These are phyloP conservation scores for Apocynum venetum DNA, from an alignment of 257 asterid species.

Conservation along the genomic window DNA sequence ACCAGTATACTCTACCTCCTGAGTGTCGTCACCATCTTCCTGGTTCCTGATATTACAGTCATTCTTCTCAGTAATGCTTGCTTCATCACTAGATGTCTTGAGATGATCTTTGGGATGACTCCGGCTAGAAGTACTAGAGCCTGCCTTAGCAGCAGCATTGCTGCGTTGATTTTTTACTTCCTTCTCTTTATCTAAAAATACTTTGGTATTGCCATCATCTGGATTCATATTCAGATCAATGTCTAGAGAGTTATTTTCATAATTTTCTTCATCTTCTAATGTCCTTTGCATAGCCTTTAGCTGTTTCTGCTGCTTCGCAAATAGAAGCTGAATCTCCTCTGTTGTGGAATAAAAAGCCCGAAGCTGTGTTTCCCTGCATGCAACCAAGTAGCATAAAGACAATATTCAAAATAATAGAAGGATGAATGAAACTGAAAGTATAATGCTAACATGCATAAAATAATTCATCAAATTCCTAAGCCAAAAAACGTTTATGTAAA, in stretches of 20 bases:
- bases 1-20: constrained; percentile 67
- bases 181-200: constrained; percentile 30
- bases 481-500: neutral
- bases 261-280: constrained; percentile 86
- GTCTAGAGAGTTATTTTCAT: constrained; percentile 59
- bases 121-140: constrained; percentile 26
- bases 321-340: constrained; percentile 78
- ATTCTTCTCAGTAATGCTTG: constrained; percentile 73
- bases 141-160: constrained; percentile 30
- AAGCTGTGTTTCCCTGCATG: constrained; percentile 91
- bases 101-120: constrained; percentile 32
- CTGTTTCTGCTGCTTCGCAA: constrained; percentile 91
- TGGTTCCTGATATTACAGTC: constrained; percentile 59
- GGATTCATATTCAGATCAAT: constrained; percentile 55
- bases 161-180: constrained; percentile 31
- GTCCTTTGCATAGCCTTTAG: constrained; percentile 95
- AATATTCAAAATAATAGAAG: neutral
- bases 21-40: constrained; percentile 60
- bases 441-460: neutral
- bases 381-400: constrained; percentile 8
- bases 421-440: neutral
- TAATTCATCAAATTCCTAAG: neutral
- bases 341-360: constrained; percentile 97
- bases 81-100: constrained; percentile 61
- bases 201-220: constrained; percentile 21